Evolutionary conservation across 352 stramenopile genomes (phyloP).

Genomic region (Globisporangium mamillatum): DNA sequence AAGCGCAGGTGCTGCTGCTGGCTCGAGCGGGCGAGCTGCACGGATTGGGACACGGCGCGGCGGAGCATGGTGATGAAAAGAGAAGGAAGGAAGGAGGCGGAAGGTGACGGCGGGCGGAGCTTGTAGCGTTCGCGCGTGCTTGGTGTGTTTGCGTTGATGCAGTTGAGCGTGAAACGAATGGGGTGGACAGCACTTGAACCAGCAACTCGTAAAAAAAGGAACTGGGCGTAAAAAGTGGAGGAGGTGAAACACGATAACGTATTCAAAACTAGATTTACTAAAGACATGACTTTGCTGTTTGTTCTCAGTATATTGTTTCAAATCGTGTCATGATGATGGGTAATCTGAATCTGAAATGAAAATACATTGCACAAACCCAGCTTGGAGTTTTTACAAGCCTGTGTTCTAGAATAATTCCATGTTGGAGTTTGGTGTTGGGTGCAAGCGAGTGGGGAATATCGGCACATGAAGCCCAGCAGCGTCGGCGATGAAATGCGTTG

Average conservation of each 20-base stretch:
- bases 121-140: not conserved
- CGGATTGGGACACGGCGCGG: constrained; percentile 36
- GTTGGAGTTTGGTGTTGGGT: not conserved
- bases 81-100: not conserved
- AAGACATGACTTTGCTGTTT: not conserved
- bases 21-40: constrained; percentile 24
- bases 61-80: constrained; percentile 41
- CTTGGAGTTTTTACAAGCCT: constrained; percentile 9
- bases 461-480: too few relatives aligned
- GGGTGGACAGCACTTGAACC: constrained; percentile 10
- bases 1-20: constrained; percentile 42
- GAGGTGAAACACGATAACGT: not conserved
- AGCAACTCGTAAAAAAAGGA: constrained; percentile 6
- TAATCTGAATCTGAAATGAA: not conserved
- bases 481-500: too few relatives aligned
- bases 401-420: constrained; percentile 15
- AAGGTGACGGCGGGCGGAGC: constrained; percentile 2
- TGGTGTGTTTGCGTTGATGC: constrained; percentile 12
- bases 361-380: not conserved
- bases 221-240: constrained; percentile 1
- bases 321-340: not conserved
- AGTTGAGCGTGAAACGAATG: constrained; percentile 18
- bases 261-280: not conserved
- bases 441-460: not conserved
- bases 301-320: not conserved